Evolutionary conservation across 2,329 filamentous ascomycete genomes (phyloP), one percentile per base, ranked within the genome.

Genomic region (Neocatenulostroma microsporum): DNA sequence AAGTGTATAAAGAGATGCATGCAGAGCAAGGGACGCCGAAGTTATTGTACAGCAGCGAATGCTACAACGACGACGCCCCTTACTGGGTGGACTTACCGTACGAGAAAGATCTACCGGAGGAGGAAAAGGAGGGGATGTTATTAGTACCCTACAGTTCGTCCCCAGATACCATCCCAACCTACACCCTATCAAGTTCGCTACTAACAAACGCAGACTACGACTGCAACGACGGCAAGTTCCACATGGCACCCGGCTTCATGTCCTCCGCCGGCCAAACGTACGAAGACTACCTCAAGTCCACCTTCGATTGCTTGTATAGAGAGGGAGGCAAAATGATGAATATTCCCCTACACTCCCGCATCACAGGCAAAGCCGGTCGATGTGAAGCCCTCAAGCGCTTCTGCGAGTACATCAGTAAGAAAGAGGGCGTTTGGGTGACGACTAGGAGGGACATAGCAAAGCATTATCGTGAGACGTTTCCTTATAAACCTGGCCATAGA

Each of bases 71-170:
- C 39, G 72, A 75, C 39, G 56, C 74, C 5, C 71, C 72, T 0
- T 74, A 74, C 51, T 74, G 70, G 72, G 59, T 67, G 4, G 71
- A 74, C 46, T 53, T 74, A 2, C 69, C 70, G 0, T 56, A 62
- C 20, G 72, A 75, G 53, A 56, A 62, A 5, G 53, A 61, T 8
- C 36, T 55, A 23, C 53, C 55, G 13, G 49, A 55, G 18, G 44
- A 47, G 5, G 49, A 65, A 30, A 53, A 55, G 17, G 56, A 64
- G 36, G 62, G 62, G 4, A 54, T 63, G 47, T 51, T 65, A 10
- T 46, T 64, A 13, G 54, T 63, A 13, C 60, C 59, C 0, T 62
- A 62, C 41, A 59, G 50, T 10, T n/a, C n/a, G n/a, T n/a, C n/a
- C n/a, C n/a, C n/a, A n/a, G n/a, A n/a, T n/a, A n/a, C n/a, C n/a